phyloP scores from a whole-genome alignment of 306 rosid genomes.

The Luffa aegyptiaca region DNA sequence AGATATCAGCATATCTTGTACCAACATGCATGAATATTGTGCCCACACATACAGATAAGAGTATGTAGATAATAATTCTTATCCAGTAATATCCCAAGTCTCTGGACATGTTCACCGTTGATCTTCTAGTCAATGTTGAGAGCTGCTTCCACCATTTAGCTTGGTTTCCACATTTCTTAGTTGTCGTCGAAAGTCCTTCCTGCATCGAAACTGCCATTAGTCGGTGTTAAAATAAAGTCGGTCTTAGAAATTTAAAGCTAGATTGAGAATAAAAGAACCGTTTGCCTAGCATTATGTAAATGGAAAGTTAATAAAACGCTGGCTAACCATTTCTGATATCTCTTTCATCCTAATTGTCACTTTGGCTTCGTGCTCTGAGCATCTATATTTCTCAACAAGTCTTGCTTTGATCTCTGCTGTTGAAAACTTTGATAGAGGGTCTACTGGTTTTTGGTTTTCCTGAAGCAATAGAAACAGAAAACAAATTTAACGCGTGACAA shows the following conservation, averaged over 20 bases:
- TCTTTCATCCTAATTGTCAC: constrained; percentile 50
- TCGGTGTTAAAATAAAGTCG: neutral
- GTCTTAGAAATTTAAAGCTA: neutral
- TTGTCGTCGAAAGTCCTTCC: constrained; percentile 36
- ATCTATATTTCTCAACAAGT: constrained; percentile 65
- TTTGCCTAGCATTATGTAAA: neutral
- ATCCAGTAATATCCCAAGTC: constrained; percentile 92
- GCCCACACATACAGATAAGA: constrained; percentile 65
- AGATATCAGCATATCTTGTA: constrained; percentile 42
- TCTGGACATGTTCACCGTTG: constrained; percentile 79
- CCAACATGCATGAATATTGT: constrained; percentile 58
- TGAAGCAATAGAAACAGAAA: constrained; percentile 6
- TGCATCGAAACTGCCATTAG: constrained; percentile 16
- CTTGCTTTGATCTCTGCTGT: constrained; percentile 71
- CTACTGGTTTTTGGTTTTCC: constrained; percentile 67
- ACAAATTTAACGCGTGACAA: neutral
- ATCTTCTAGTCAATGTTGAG: constrained; percentile 54
- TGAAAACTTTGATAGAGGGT: constrained; percentile 63
- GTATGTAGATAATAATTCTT: constrained; percentile 47
- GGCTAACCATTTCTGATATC: constrained; percentile 46
- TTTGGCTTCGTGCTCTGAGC: constrained; percentile 51
- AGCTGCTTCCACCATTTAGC: constrained; percentile 85
- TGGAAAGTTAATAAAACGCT: neutral
- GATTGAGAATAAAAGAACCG: neutral
- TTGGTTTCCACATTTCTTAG: constrained; percentile 33